Conservation (phyloP, 495 filamentous ascomycete species). For the Tuber brumale region DNA sequence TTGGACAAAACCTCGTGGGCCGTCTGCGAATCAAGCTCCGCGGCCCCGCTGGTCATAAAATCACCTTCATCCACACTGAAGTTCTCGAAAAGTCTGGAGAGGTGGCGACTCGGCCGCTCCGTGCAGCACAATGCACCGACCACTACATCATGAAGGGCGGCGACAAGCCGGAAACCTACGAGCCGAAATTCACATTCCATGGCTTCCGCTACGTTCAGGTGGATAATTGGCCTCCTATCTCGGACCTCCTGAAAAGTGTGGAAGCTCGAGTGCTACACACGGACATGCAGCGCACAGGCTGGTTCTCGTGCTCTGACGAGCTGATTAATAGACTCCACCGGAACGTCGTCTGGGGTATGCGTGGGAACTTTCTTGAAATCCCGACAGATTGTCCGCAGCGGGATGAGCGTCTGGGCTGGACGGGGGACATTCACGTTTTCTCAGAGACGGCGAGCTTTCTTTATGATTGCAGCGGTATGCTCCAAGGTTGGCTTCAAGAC, state of each 20-base stretch:
- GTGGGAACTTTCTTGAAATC: constrained; percentile 51
- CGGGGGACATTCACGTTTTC: constrained; percentile 51
- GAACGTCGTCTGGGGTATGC: constrained; percentile 52
- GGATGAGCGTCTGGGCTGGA: constrained; percentile 55
- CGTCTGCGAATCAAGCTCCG: constrained; percentile 45
- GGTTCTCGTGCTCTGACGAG: constrained; percentile 48
- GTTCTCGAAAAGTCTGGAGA: constrained; percentile 50
- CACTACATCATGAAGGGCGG: constrained; percentile 43
- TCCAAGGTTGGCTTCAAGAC: constrained; percentile 49
- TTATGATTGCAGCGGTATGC: constrained; percentile 50
- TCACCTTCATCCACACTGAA: constrained; percentile 49
- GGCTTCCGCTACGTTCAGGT: constrained; percentile 53
- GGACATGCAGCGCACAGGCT: constrained; percentile 49
- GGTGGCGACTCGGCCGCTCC: constrained; percentile 49
- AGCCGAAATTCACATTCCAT: constrained; percentile 52
- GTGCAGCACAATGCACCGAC: constrained; percentile 48
- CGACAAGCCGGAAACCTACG: constrained; percentile 38
- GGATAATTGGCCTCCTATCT: constrained; percentile 45
- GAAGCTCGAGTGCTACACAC: constrained; percentile 49
- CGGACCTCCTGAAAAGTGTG: constrained; percentile 39
- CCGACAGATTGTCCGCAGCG: constrained; percentile 55
- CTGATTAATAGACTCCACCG: constrained; percentile 49
- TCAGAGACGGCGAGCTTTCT: constrained; percentile 49
- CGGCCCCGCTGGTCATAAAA: constrained; percentile 42
- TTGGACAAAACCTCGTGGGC: constrained; percentile 55